Conservation (phyloP, 495 filamentous ascomycete species). For the Tricharina praecox region DNA sequence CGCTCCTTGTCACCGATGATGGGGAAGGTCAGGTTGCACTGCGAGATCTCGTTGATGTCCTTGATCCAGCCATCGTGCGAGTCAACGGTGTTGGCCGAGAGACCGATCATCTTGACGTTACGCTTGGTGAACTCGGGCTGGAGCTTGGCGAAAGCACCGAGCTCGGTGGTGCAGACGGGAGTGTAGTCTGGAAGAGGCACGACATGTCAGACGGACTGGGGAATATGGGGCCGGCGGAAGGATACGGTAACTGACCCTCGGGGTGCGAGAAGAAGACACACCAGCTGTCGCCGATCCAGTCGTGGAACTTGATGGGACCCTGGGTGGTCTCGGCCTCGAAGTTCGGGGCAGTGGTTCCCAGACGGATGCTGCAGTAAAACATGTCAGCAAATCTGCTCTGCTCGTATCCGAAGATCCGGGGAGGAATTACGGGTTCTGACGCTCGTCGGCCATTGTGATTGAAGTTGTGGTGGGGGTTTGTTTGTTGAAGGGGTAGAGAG, state of each 20-base stretch:
- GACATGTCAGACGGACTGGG: background rate
- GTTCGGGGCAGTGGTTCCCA: slow-evolving; percentile 79
- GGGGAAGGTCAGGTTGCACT: slow-evolving; percentile 65
- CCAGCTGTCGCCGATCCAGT: slow-evolving; percentile 91
- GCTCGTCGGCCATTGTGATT: slow-evolving; percentile 17
- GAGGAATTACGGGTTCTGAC: slow-evolving; percentile 13
- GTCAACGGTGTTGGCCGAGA: slow-evolving; percentile 43
- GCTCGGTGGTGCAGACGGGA: slow-evolving; percentile 71
- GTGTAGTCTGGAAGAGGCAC: slow-evolving; percentile 43
- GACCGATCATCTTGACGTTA: slow-evolving; percentile 49
- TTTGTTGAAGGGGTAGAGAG: background rate
- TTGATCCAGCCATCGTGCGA: slow-evolving; percentile 47
- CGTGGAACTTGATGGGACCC: slow-evolving; percentile 89
- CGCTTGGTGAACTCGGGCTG: slow-evolving; percentile 44
- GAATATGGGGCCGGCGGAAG: slow-evolving; percentile 28
- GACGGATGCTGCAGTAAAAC: slow-evolving; percentile 51
- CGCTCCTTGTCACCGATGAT: slow-evolving; percentile 96
- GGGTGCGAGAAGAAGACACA: slow-evolving; percentile 95
- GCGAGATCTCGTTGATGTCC: slow-evolving; percentile 46
- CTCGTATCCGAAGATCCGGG: too few species aligned
- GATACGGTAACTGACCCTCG: slow-evolving; percentile 34
- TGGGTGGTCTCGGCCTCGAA: slow-evolving; percentile 85
- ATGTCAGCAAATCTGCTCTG: too few species aligned
- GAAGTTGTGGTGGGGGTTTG: background rate
- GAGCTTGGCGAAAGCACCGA: slow-evolving; percentile 49